A percentile compares a stretch with the other conserved stretches of the same genome.
Evolutionary conservation across 2,329 filamentous ascomycete genomes (phyloP).

Genomic region (Dryadomyces quercus-mongolicae): DNA sequence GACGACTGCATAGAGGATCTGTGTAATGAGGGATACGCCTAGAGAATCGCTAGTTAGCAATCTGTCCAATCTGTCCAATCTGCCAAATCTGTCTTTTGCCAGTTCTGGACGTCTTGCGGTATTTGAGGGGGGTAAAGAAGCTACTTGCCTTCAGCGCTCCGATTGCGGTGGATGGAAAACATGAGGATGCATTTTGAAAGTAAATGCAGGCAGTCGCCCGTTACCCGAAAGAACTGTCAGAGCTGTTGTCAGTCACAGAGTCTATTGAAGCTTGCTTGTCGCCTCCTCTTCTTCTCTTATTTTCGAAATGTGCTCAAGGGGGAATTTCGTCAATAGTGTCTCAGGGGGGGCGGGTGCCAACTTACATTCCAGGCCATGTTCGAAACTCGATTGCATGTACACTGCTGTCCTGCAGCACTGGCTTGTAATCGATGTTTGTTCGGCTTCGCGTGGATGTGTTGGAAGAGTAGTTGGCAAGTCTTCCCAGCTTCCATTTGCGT

Average conservation of each 20-base stretch:
- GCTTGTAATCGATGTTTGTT: not conserved
- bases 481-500: not conserved
- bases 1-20: conserved; percentile 74
- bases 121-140: not conserved
- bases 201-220: conserved; percentile 76
- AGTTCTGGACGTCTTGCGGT: too few relatives aligned
- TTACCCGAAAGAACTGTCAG: conserved; percentile 53
- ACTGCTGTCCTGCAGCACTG: not conserved
- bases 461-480: not conserved
- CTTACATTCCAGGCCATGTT: conserved; percentile 3
- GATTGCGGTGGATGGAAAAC: conserved; percentile 78
- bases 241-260: not conserved
- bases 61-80: too few relatives aligned
- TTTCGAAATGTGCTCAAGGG: not conserved
- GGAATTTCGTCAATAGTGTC: not conserved
- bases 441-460: not conserved
- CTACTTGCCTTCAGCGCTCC: conserved; percentile 62
- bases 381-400: not conserved
- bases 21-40: conserved; percentile 86
- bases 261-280: not conserved
- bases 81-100: not conserved
- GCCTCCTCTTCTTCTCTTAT: not conserved
- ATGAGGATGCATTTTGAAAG: conserved; percentile 84
- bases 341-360: not conserved
- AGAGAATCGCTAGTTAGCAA: not conserved